phyloP scores from a whole-genome alignment of 2,329 filamentous ascomycete genomes.

The Alternaria infectoria region DNA sequence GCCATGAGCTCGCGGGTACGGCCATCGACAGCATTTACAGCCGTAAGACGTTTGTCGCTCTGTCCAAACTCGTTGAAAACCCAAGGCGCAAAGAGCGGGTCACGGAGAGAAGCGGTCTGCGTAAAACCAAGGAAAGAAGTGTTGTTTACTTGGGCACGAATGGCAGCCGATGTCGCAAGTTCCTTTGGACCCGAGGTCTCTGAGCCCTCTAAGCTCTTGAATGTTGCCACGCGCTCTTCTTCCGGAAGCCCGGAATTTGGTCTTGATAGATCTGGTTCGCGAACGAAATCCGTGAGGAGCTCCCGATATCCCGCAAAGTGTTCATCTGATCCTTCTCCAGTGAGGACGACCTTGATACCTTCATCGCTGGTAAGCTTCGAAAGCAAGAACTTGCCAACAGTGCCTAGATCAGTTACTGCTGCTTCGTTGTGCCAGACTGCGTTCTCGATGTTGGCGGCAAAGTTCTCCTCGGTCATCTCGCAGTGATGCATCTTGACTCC shows the following conservation, averaged over 20 bases:
- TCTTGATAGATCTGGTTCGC: conserved; percentile 53
- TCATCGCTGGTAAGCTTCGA: conserved; percentile 53
- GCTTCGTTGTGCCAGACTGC: conserved; percentile 55
- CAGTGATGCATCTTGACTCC: conserved; percentile 54
- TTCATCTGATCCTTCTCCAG: conserved; percentile 61
- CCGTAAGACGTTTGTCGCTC: conserved; percentile 17
- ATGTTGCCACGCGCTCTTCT: conserved; percentile 12
- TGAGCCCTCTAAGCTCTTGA: conserved; percentile 15
- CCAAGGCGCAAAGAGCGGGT: conserved; percentile 18
- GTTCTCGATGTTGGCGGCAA: conserved; percentile 54
- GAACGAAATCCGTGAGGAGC: conserved; percentile 56
- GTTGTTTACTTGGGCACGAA: conserved; percentile 22
- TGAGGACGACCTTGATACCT: conserved; percentile 62
- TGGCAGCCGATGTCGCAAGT: conserved; percentile 15
- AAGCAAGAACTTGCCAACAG: conserved; percentile 59
- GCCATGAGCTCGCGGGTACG: conserved; percentile 29
- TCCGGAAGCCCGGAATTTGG: conserved; percentile 15
- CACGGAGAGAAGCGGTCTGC: conserved; percentile 11
- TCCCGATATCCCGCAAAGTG: conserved; percentile 61
- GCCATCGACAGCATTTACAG: conserved; percentile 31
- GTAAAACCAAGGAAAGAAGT: conserved; percentile 22
- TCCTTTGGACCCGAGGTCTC: conserved; percentile 18
- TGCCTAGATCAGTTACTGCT: conserved; percentile 59
- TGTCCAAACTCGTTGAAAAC: conserved; percentile 15
- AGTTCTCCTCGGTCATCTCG: conserved; percentile 48